Conservation (phyloP, 1,284 basidiomycete genomes). For the Neolentinus lepideus region DNA sequence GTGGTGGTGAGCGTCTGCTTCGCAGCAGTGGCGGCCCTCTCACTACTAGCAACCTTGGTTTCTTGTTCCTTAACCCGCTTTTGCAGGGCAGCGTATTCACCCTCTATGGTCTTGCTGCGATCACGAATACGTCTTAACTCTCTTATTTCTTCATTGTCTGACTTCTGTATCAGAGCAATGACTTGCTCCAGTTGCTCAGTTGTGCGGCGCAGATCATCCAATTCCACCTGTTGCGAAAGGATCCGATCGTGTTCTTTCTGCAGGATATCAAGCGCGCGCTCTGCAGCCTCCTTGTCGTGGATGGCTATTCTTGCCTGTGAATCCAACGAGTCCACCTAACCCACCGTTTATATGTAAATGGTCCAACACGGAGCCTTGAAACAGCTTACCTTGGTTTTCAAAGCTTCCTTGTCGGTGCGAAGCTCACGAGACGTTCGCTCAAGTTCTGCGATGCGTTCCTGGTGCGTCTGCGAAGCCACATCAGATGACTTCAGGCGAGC, state of each 20-base stretch:
- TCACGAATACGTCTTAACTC: constrained; percentile 63
- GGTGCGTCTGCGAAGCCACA: constrained; percentile 48
- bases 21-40: constrained; percentile 47
- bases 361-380: constrained; percentile 3
- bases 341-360: constrained; percentile 6
- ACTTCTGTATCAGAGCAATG: constrained; percentile 48
- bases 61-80: constrained; percentile 71
- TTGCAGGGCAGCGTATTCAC: constrained; percentile 57
- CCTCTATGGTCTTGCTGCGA: constrained; percentile 56
- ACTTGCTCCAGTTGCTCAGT: constrained; percentile 65
- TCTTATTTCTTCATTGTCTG: constrained; percentile 63
- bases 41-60: constrained; percentile 47
- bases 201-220: constrained; percentile 62
- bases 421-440: constrained; percentile 53
- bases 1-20: constrained; percentile 62
- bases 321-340: constrained; percentile 55
- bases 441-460: constrained; percentile 50
- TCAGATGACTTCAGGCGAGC: constrained; percentile 65
- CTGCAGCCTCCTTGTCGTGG: constrained; percentile 54
- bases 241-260: constrained; percentile 56
- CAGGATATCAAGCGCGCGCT: constrained; percentile 40
- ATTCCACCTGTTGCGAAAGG: constrained; percentile 53
- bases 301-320: constrained; percentile 43
- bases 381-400: constrained; percentile 51
- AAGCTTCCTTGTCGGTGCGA: constrained; percentile 40